A percentile compares a stretch with the other conserved stretches of the same genome.
Conservation (phyloP, 768 basidiomycete genomes). For the Chlorophyllum brunneum region DNA sequence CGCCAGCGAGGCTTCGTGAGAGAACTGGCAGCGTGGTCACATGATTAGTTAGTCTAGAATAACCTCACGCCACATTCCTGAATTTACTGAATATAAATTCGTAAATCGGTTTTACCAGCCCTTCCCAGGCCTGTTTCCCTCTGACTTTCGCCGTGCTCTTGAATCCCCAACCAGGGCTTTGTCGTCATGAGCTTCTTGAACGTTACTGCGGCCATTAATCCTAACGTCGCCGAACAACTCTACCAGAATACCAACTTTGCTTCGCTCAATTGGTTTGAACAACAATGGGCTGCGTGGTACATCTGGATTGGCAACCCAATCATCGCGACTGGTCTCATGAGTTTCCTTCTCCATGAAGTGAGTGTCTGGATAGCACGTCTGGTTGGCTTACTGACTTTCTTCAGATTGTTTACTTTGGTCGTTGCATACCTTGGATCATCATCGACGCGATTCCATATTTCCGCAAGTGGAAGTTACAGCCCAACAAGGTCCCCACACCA, state of each 20-base stretch:
- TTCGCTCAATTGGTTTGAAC: slow-evolving; percentile 67
- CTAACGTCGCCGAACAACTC: slow-evolving; percentile 30
- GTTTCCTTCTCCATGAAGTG: slow-evolving; percentile 93
- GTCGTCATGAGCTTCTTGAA: slow-evolving; percentile 44
- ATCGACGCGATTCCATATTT: slow-evolving; percentile 95
- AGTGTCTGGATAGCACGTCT: slow-evolving; percentile 21
- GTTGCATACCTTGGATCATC: slow-evolving; percentile 92
- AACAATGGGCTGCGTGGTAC: slow-evolving; percentile 85
- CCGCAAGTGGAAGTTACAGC: slow-evolving; percentile 90
- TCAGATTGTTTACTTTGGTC: slow-evolving; percentile 95
- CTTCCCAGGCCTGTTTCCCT: not conserved
- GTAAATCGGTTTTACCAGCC: not conserved
- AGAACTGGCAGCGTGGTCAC: slow-evolving; percentile 5
- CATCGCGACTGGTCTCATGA: slow-evolving; percentile 90
- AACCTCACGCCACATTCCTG: slow-evolving; percentile 9
- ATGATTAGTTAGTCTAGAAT: not conserved
- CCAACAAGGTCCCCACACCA: slow-evolving; percentile 73
- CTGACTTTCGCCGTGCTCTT: not conserved
- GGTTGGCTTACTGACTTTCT: not conserved
- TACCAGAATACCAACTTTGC: slow-evolving; percentile 59
- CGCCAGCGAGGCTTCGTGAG: not conserved
- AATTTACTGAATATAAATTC: slow-evolving; percentile 8
- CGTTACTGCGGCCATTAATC: slow-evolving; percentile 27
- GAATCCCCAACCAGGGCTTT: too few species aligned
- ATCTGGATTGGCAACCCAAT: slow-evolving; percentile 82